A percentile compares a stretch with the other conserved stretches of the same genome.
Evolutionary conservation across 2,329 filamentous ascomycete genomes (phyloP).

Genomic region (Sporothrix protearum): DNA sequence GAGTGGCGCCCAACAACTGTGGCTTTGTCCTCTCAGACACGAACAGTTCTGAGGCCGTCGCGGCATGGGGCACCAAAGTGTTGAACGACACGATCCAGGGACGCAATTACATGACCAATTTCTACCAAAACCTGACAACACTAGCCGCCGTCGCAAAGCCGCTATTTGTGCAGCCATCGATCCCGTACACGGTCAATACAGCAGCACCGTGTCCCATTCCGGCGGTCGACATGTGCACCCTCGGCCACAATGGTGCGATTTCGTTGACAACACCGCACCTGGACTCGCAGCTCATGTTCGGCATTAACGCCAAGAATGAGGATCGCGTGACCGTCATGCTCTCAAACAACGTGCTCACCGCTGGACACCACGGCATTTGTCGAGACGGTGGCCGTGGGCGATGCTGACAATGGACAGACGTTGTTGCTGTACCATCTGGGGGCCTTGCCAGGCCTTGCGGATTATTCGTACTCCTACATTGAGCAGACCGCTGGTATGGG

Average conservation of each 20-base stretch:
- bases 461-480: neutral
- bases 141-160: neutral
- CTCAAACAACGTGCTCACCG: neutral
- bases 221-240: neutral
- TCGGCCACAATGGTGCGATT: slow-evolving; percentile 6
- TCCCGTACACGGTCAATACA: neutral
- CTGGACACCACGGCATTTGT: neutral
- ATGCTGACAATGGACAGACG: neutral
- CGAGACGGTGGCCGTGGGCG: neutral
- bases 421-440: neutral
- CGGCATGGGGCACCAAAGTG: neutral
- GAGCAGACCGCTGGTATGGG: neutral
- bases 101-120: slow-evolving; percentile 15
- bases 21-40: neutral
- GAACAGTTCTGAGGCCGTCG: neutral
- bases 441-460: neutral
- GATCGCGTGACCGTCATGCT: neutral
- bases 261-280: neutral
- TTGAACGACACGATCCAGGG: slow-evolving; percentile 15
- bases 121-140: neutral
- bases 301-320: slow-evolving; percentile 7
- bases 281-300: slow-evolving; percentile 13
- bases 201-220: slow-evolving; percentile 14
- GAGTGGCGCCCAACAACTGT: neutral
- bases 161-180: neutral